These are phyloP conservation scores for Candida silvicultrix DNA, from an alignment of 805 yeast genomes.

Conservation along the genomic window DNA sequence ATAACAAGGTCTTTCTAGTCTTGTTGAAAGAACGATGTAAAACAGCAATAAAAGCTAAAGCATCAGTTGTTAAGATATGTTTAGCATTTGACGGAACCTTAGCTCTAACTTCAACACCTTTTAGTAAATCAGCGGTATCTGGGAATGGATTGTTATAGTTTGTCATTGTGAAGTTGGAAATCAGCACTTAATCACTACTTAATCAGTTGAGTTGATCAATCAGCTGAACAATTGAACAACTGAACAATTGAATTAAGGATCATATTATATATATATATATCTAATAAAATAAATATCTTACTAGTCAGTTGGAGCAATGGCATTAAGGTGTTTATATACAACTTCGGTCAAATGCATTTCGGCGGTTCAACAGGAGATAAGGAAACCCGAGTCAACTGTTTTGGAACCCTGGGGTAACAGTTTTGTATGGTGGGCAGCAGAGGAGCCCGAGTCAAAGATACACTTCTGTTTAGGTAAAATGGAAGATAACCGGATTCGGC, in stretches of 20 bases:
- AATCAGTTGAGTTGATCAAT: too few relatives aligned
- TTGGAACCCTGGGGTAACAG: too few relatives aligned
- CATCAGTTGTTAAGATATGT: constrained; percentile 35
- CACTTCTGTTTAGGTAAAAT: too few relatives aligned
- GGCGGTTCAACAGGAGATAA: background rate
- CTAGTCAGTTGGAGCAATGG: background rate
- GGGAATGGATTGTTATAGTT: constrained; percentile 22
- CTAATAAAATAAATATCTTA: too few relatives aligned
- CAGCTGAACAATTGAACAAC: too few relatives aligned
- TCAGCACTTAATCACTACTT: too few relatives aligned
- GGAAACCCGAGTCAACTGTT: background rate
- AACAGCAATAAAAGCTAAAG: constrained; percentile 63
- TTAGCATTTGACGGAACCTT: constrained; percentile 31
- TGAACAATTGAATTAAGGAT: too few relatives aligned
- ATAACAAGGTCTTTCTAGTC: constrained; percentile 51
- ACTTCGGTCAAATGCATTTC: background rate
- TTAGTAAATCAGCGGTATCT: constrained; percentile 22
- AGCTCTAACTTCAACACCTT: constrained; percentile 32
- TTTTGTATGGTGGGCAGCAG: too few relatives aligned
- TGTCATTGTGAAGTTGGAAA: constrained; percentile 7
- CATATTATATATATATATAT: too few relatives aligned
- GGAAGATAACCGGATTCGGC: too few relatives aligned
- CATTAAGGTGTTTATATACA: too few relatives aligned
- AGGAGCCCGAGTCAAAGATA: too few relatives aligned
- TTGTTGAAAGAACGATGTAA: constrained; percentile 68